These are phyloP conservation scores for Aspergillus ruber DNA, from an alignment of 2,329 filamentous ascomycete genomes.

Conservation along the genomic window DNA sequence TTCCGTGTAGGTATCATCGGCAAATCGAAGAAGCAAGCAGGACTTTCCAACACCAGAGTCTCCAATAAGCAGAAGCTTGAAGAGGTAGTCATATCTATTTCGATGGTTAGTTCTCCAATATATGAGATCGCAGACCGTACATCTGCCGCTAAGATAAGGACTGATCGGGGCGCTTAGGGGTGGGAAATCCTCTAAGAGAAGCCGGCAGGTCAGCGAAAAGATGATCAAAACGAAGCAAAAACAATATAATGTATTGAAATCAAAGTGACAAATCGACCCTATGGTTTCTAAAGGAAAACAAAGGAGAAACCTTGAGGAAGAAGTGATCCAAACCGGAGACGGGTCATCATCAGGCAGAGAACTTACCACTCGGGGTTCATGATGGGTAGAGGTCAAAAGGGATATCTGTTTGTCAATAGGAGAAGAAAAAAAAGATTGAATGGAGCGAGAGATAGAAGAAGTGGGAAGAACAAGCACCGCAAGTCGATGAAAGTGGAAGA, in stretches of 20 bases:
- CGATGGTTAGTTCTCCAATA: slow-evolving; percentile 20
- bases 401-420: slow-evolving; percentile 7
- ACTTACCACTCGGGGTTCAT: slow-evolving; percentile 48
- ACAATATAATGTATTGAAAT: slow-evolving; percentile 1
- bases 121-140: slow-evolving; percentile 3
- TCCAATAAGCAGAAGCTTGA: slow-evolving; percentile 99
- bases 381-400: slow-evolving; percentile 20
- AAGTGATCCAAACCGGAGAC: not conserved
- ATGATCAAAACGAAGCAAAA: not conserved
- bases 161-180: not conserved
- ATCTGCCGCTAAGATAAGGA: not conserved
- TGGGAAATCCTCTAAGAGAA: slow-evolving; percentile 18
- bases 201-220: slow-evolving; percentile 7
- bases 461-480: slow-evolving; percentile 1
- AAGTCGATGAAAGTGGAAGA: slow-evolving; percentile 3
- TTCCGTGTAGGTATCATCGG: slow-evolving; percentile 98
- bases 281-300: slow-evolving; percentile 2
- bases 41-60: slow-evolving; percentile 99
- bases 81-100: slow-evolving; percentile 98
- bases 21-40: slow-evolving; percentile 93
- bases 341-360: slow-evolving; percentile 2
- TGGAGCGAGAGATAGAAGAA: slow-evolving; percentile 9
- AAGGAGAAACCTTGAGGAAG: slow-evolving; percentile 4
- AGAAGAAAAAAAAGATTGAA: not conserved
- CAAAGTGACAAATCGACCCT: not conserved